phyloP scores from a whole-genome alignment of 2,329 filamentous ascomycete species.

The Teratosphaeria pseudoeucalypti region DNA sequence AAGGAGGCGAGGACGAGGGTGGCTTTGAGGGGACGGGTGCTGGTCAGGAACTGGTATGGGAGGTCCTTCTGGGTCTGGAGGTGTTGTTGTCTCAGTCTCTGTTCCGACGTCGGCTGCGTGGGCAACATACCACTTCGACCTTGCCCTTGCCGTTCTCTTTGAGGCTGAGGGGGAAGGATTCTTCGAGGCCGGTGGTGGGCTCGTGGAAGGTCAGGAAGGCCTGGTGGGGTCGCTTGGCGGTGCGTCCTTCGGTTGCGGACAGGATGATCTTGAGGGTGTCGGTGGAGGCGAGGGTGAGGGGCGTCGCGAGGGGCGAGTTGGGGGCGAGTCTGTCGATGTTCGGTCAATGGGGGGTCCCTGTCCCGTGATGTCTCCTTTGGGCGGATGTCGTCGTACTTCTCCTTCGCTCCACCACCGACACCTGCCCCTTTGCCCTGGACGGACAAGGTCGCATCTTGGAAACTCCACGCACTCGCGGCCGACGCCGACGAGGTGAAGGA shows the following conservation, averaged over 20 bases:
- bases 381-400: slow-evolving; percentile 36
- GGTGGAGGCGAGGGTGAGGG: slow-evolving; percentile 53
- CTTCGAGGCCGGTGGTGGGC: slow-evolving; percentile 63
- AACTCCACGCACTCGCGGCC: slow-evolving; percentile 53
- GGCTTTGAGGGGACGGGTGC: slow-evolving; percentile 60
- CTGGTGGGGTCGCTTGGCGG: slow-evolving; percentile 79
- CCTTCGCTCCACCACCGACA: slow-evolving; percentile 43
- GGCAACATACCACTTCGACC: slow-evolving; percentile 63
- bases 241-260: slow-evolving; percentile 69
- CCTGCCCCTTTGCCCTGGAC: slow-evolving; percentile 51
- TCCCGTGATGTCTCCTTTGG: too few species aligned
- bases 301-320: slow-evolving; percentile 44
- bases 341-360: too few species aligned
- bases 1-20: slow-evolving; percentile 73
- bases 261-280: slow-evolving; percentile 75
- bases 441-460: slow-evolving; percentile 60
- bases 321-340: slow-evolving; percentile 27
- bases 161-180: slow-evolving; percentile 71
- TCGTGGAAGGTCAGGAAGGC: slow-evolving; percentile 81
- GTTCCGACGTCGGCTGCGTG: too few species aligned
- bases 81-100: slow-evolving; percentile 4
- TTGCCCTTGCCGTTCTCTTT: slow-evolving; percentile 83
- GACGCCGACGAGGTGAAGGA: slow-evolving; percentile 24
- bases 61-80: slow-evolving; percentile 76
- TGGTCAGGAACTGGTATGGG: slow-evolving; percentile 66